Conservation (phyloP, 2,329 filamentous ascomycete genomes). For the Graphilbum ipis-grandicollis region DNA sequence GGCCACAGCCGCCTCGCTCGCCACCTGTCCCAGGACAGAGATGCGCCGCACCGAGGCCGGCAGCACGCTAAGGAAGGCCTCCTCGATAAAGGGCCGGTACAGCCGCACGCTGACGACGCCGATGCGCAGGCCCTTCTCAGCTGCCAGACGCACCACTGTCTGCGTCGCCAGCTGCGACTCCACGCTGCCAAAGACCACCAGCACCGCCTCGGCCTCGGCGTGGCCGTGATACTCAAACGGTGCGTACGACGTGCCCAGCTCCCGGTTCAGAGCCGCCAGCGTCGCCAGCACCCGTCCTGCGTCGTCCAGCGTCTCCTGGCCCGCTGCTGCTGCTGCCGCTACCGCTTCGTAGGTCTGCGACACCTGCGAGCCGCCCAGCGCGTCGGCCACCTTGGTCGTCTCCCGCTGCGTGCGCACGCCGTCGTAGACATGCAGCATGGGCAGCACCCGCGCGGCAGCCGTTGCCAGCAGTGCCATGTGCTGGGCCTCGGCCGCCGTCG, state of each 20-base stretch:
- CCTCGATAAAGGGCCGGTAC: constrained; percentile 89
- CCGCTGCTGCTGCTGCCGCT: constrained; percentile 33
- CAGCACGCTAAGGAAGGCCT: constrained; percentile 72
- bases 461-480: constrained; percentile 72
- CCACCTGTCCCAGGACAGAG: constrained; percentile 78
- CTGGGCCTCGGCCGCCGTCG: constrained; percentile 79
- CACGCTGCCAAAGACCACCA: constrained; percentile 84
- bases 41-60: constrained; percentile 60
- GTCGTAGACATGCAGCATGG: constrained; percentile 67
- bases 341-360: constrained; percentile 49
- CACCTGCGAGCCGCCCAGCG: constrained; percentile 46
- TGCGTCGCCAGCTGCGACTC: constrained; percentile 78
- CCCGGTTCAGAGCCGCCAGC: constrained; percentile 63
- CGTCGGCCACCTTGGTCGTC: constrained; percentile 55
- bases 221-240: constrained; percentile 92
- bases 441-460: constrained; percentile 50
- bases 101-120: constrained; percentile 84
- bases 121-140: constrained; percentile 57
- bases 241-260: constrained; percentile 84
- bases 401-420: constrained; percentile 57
- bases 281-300: constrained; percentile 55
- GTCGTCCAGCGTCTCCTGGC: constrained; percentile 48
- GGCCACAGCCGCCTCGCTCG: constrained; percentile 47
- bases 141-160: constrained; percentile 54
- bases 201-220: constrained; percentile 56